Conservation (phyloP, 176 grass and related monocot genomes). For the Avena atlantica region DNA sequence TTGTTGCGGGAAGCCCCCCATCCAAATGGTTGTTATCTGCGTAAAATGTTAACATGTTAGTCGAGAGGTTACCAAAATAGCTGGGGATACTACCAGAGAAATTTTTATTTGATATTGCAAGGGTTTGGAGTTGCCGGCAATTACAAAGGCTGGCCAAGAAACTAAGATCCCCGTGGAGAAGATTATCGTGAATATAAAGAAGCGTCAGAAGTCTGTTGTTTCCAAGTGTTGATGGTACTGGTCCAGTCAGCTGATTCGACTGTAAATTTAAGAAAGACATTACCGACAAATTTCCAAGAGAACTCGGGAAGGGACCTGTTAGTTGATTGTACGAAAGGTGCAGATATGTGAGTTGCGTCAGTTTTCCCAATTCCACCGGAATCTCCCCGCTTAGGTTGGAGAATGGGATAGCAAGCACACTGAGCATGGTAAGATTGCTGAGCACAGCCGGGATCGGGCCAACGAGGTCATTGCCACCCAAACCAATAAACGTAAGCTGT, state of each 20-base stretch:
- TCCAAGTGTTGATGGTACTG: background rate
- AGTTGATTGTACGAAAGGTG: background rate
- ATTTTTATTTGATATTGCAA: background rate
- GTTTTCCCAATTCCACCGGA: background rate
- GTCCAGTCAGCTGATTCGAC: background rate
- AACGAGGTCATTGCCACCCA: background rate
- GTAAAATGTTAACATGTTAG: accelerated
- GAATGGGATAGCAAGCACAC: accelerated
- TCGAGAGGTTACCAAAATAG: conserved; percentile 21
- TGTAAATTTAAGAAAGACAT: accelerated
- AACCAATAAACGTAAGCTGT: accelerated
- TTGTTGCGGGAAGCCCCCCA: background rate
- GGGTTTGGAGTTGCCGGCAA: background rate
- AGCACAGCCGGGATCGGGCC: background rate
- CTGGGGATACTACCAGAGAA: background rate
- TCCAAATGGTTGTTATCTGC: background rate
- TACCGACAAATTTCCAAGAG: background rate
- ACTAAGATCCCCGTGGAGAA: background rate
- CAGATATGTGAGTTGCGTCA: background rate
- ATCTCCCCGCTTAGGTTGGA: background rate
- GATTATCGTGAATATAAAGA: background rate
- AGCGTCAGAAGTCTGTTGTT: background rate
- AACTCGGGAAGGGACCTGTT: background rate
- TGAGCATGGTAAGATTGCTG: conserved; percentile 4
- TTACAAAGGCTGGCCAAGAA: conserved; percentile 4